These are phyloP conservation scores for Penicillium sp. DNA, from an alignment of 2,329 filamentous ascomycete genomes.

Conservation along the genomic window DNA sequence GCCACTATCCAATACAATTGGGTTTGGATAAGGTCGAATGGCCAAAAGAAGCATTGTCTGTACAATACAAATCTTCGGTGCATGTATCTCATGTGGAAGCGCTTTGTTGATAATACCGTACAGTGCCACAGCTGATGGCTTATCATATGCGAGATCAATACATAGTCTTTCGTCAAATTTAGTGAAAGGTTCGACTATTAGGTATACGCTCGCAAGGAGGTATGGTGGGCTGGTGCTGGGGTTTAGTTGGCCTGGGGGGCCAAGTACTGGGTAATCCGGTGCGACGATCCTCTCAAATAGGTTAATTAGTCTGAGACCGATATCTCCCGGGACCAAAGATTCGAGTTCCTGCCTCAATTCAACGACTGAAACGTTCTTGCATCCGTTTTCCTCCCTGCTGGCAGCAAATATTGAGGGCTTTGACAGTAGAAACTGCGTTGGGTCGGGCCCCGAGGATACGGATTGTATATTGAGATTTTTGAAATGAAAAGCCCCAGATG, in stretches of 20 bases:
- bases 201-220: no score
- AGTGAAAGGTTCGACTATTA: neutral
- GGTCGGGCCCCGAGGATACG: neutral
- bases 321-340: neutral
- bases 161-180: slow-evolving; percentile 6
- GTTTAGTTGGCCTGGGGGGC: no score
- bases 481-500: neutral
- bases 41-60: slow-evolving; percentile 6
- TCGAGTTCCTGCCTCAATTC: neutral
- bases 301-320: no score
- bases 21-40: slow-evolving; percentile 5
- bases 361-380: neutral
- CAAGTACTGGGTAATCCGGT: no score
- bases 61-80: neutral
- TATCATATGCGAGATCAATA: slow-evolving; percentile 7
- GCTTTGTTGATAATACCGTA: neutral
- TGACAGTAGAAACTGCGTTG: neutral
- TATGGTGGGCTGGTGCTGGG: no score
- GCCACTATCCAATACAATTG: slow-evolving; percentile 4
- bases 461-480: slow-evolving; percentile 7
- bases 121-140: neutral
- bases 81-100: slow-evolving; percentile 2
- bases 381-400: slow-evolving; percentile 3
- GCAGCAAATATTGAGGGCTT: slow-evolving; percentile 1
- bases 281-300: no score